Evolutionary conservation across 371 early-diverging fungal genomes (phyloP), one percentile per base, ranked within the genome.

Genomic region (Lichtheimia ramosa): DNA sequence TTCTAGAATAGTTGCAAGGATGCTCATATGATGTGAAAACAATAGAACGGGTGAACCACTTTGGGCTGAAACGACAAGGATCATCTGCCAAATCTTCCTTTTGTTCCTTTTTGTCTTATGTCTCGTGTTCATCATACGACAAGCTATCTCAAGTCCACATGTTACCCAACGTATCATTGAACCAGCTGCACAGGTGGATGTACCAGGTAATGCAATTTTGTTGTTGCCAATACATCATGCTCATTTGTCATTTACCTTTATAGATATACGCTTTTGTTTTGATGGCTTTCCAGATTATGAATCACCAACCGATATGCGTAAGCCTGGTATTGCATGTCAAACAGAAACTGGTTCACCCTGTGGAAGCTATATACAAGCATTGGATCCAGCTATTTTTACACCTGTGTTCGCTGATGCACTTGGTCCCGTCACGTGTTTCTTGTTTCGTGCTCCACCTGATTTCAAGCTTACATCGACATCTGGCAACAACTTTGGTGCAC

Each of bases 31-130:
- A 2, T 40, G 18, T 27, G 24, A 12, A 15, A 39, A n/a, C 46
- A 7, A 8, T 61, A 72, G 77, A 66, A 66, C 70, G 46, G 80
- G 80, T 68, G 80, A 79, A 58, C 80, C 80, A 20, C 48, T 76
- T 10, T 79, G 80, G 80, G 80, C 80, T 27, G 80, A 79, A 62
- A 79, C 80, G 3, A 63, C 74, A 5, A 69, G 80, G 18, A 69
- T 79, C 34, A 52, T 65, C 14, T 72, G 63, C 51, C 75, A 79
- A 58, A 58, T 76, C 39, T 64, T 79, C 42, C 68, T 79, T 23
- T 48, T 79, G 48, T 73, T 79, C 65, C 27, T 79, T 18, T 76
- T 79, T 51, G 51, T 62, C 20, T 52, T 72, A 43, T 76, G 74
- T 53, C 48, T 79, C 20, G 74, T 68, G 7, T 79, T 79, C 54